These are phyloP conservation scores for Camellia oleifera DNA, from an alignment of 179 eudicot genomes.

Conservation along the genomic window DNA sequence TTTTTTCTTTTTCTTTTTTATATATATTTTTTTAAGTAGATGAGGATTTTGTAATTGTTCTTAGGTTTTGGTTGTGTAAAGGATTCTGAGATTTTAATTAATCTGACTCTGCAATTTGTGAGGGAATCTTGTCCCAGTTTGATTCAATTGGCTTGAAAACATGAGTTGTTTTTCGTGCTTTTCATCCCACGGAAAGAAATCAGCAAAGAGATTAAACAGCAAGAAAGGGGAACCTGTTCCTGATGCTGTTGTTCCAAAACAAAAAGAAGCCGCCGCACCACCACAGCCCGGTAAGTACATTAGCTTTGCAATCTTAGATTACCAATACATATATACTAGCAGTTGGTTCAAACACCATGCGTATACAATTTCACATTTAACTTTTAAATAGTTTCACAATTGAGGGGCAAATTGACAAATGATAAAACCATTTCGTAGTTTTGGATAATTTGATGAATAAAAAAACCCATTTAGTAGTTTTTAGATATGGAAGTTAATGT, in stretches of 20 bases:
- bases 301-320: neutral
- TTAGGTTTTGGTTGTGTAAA: neutral
- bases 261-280: conserved; percentile 16
- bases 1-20: too few relatives aligned
- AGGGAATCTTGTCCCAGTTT: neutral
- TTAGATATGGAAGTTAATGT: too few relatives aligned
- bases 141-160: conserved; percentile 11
- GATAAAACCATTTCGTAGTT: too few relatives aligned
- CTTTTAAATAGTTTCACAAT: too few relatives aligned
- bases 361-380: too few relatives aligned
- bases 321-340: too few relatives aligned
- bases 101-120: neutral
- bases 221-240: conserved; percentile 24
- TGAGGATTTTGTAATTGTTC: neutral
- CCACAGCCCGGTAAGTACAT: conserved; percentile 32
- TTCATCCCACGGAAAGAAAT: conserved; percentile 56
- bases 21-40: too few relatives aligned
- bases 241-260: conserved; percentile 25
- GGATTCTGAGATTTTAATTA: neutral
- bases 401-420: too few relatives aligned
- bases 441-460: too few relatives aligned
- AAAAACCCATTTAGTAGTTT: too few relatives aligned
- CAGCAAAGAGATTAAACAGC: conserved; percentile 34
- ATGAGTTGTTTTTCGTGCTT: conserved; percentile 89
- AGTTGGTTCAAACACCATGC: too few relatives aligned